Conservation (phyloP, 2,329 filamentous ascomycete species). For the Penicillium sp. region DNA sequence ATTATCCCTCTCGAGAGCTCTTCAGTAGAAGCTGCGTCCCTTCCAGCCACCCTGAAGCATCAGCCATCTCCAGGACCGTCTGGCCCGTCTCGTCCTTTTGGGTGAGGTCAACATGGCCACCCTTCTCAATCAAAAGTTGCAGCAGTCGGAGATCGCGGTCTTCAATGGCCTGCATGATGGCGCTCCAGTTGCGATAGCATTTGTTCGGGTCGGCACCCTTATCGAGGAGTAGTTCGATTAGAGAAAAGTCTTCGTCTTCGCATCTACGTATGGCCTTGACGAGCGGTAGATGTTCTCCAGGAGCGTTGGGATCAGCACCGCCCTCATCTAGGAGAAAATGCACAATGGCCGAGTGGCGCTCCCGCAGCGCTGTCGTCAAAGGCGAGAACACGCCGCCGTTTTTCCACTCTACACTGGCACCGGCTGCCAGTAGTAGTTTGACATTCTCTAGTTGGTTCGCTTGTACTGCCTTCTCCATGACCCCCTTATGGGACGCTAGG, state of each 20-base stretch:
- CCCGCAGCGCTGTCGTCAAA: constrained; percentile 69
- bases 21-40: constrained; percentile 53
- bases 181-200: constrained; percentile 69
- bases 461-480: constrained; percentile 69
- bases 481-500: constrained; percentile 55
- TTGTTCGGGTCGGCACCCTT: constrained; percentile 71
- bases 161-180: constrained; percentile 67
- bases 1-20: not conserved
- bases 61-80: constrained; percentile 62
- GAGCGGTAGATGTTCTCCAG: constrained; percentile 72
- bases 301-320: constrained; percentile 67
- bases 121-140: constrained; percentile 55
- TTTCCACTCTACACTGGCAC: constrained; percentile 71
- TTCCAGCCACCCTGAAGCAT: constrained; percentile 63
- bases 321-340: constrained; percentile 64
- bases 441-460: constrained; percentile 70
- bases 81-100: constrained; percentile 59
- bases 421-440: constrained; percentile 66
- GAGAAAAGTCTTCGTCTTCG: constrained; percentile 60
- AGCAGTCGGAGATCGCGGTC: constrained; percentile 63
- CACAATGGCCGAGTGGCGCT: constrained; percentile 65
- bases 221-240: constrained; percentile 66
- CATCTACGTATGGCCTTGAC: constrained; percentile 70
- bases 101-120: constrained; percentile 55
- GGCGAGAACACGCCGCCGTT: constrained; percentile 74